Base-by-base conservation (phyloP, 108 stramenopile species). In the Pseudonitzschia multiseries region DNA sequence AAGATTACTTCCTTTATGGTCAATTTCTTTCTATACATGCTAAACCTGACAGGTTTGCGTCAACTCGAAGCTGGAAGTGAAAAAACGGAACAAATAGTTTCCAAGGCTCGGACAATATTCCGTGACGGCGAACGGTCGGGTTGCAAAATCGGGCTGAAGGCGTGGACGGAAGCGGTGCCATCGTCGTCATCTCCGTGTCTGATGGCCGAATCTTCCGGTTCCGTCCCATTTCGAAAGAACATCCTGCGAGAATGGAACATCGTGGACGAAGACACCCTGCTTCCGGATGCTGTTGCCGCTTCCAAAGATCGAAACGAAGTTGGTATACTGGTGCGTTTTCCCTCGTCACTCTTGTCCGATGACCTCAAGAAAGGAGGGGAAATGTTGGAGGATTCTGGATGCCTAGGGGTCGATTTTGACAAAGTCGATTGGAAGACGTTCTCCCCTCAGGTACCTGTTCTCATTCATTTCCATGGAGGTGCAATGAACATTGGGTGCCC, bases 391-490 rank as follows among this genome's bases (percentile, higher is more conserved):
- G 24, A 22, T 29, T 46, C 65, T 13, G 65, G 24, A 67, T 67
- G 65, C 53, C 20, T 70, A 36, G 52, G 15, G 53, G 36, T 57
- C 15, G 48, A 54, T 17, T 62, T 62, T 41, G 40, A 40, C 32
- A 41, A 57, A 0, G 26, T 70, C 12, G 56, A 70, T 32, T 36
- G 27, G 54, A 70, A 14, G 32, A 57, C 27, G 15, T 70, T 70
- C 22, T 26, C 54, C 10, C 53, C 54, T 4, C 54, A 56, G 9
- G 69, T 57, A 6, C 69, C 53, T 6, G 21, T 70, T 21, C 20
- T 70, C 13, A 43, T 70, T 22, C 56, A 41, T 2, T 70, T 70
- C 21, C 69, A 70, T 20, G 69, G 69, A 50, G 69, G 69, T 17
- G 69, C 54, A 31, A 56, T 70, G 33, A 0, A 17, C 2, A 1